Percentiles rank a stretch among this genome's conserved stretches.
phyloP scores from a whole-genome alignment of 75 land plant genomes.

The Gnetum montanum region DNA sequence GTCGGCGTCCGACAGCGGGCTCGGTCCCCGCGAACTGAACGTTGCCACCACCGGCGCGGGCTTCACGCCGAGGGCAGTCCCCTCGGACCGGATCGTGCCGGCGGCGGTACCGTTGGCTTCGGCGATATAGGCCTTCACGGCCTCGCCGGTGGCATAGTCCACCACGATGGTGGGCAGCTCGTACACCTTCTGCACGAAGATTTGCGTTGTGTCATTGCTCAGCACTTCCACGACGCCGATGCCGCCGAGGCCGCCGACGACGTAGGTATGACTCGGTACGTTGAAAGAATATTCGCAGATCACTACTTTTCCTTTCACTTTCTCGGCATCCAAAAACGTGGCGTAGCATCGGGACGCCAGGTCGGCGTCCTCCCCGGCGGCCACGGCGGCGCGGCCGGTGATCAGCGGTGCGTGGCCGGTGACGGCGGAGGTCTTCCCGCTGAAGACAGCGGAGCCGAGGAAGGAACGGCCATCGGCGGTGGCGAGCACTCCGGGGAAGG shows the following conservation, averaged over 20 bases:
- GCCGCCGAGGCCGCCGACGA: constrained; percentile 13
- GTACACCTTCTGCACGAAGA: too few species aligned
- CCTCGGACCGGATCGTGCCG: constrained; percentile 7
- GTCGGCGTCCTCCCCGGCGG: not conserved
- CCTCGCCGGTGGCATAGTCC: not conserved
- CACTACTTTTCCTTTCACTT: constrained; percentile 32
- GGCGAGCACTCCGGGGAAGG: constrained; percentile 37
- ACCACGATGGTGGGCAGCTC: not conserved
- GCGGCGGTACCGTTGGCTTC: constrained; percentile 22
- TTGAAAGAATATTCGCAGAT: constrained; percentile 22
- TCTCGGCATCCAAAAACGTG: constrained; percentile 15
- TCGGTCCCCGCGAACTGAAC: constrained; percentile 62
- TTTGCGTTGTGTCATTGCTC: too few species aligned
- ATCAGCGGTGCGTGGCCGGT: too few species aligned
- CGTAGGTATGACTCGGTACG: constrained; percentile 17
- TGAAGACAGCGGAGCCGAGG: too few species aligned
- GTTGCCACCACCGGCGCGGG: constrained; percentile 27
- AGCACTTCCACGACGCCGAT: not conserved
- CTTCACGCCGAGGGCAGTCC: constrained; percentile 9
- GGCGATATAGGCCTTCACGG: not conserved
- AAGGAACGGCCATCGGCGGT: constrained; percentile 59
- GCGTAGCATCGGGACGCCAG: constrained; percentile 15
- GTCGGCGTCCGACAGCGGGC: constrained; percentile 17
- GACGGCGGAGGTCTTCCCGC: too few species aligned
- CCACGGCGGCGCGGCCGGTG: not conserved